Conservation (phyloP, 257 asterid genomes). For the Sherardia arvensis region DNA sequence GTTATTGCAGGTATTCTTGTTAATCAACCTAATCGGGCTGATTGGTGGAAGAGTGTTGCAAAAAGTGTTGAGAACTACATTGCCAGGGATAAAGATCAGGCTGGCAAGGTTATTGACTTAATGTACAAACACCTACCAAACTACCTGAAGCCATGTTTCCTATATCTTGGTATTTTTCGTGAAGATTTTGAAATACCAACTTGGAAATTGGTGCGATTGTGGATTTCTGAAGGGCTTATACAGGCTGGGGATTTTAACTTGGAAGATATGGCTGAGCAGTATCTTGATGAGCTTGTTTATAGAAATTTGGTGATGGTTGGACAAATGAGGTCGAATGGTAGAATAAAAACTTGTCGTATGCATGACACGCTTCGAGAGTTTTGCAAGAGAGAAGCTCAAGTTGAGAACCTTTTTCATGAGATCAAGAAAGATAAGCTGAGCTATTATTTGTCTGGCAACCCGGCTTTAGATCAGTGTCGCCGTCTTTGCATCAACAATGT, state of each 20-base stretch:
- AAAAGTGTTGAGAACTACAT: not conserved
- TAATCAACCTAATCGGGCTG: not conserved
- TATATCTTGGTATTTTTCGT: not conserved
- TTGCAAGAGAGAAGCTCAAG: not conserved
- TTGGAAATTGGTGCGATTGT: constrained; percentile 4
- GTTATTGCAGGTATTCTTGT: constrained; percentile 35
- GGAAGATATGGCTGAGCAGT: constrained; percentile 14
- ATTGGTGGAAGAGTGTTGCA: constrained; percentile 16
- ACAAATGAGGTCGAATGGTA: constrained; percentile 1
- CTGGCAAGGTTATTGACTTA: not conserved
- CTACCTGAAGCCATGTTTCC: not conserved
- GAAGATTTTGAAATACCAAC: not conserved
- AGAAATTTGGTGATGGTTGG: constrained; percentile 5
- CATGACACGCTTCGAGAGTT: not conserved
- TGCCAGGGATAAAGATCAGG: not conserved
- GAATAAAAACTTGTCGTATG: constrained; percentile 1
- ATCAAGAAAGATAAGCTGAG: not conserved
- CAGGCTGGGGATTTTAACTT: not conserved
- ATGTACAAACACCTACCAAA: not conserved
- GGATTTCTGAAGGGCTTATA: constrained; percentile 21
- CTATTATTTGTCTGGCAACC: not conserved
- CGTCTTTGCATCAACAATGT: constrained; percentile 7
- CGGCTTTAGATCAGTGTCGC: not conserved
- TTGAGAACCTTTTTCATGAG: constrained; percentile 1
- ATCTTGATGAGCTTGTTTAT: constrained; percentile 4